phyloP scores from a whole-genome alignment of 768 basidiomycete species.

The Guyanaporus albipodus region DNA sequence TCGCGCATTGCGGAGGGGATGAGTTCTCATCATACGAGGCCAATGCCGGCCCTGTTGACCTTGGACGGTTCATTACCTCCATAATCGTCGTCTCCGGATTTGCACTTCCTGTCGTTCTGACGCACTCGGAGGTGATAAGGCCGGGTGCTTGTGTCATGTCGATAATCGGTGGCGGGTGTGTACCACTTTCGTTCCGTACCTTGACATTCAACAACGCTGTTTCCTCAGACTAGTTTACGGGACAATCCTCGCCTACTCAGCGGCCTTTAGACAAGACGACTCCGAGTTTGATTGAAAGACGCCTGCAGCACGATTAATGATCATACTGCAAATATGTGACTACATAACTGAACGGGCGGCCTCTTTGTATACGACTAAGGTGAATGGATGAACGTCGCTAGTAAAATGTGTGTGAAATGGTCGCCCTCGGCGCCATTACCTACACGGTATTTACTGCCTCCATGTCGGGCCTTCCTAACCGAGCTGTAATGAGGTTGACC shows the following conservation, averaged over 20 bases:
- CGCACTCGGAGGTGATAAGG: conserved; percentile 86
- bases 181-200: conserved; percentile 1
- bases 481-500: conserved; percentile 29
- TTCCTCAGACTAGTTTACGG: conserved; percentile 71
- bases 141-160: conserved; percentile 90
- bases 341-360: conserved; percentile 10
- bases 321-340: conserved; percentile 15
- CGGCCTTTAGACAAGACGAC: conserved; percentile 75
- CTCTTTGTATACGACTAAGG: conserved; percentile 3
- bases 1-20: conserved; percentile 87
- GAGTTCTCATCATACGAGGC: conserved; percentile 82
- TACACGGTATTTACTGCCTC: conserved; percentile 6
- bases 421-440: background rate
- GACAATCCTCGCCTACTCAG: conserved; percentile 85
- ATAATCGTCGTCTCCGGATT: conserved; percentile 91
- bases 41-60: conserved; percentile 68
- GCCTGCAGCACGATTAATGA: background rate
- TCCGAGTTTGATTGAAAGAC: conserved; percentile 67
- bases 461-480: conserved; percentile 20
- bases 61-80: conserved; percentile 92
- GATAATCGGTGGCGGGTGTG: conserved; percentile 83
- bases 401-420: background rate
- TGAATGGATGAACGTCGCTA: background rate
- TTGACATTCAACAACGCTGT: background rate
- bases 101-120: conserved; percentile 85